Percentiles rank a stretch among this genome's conserved stretches.
Conservation (phyloP, 129 eudicot genomes). For the Flaveria linearis region DNA sequence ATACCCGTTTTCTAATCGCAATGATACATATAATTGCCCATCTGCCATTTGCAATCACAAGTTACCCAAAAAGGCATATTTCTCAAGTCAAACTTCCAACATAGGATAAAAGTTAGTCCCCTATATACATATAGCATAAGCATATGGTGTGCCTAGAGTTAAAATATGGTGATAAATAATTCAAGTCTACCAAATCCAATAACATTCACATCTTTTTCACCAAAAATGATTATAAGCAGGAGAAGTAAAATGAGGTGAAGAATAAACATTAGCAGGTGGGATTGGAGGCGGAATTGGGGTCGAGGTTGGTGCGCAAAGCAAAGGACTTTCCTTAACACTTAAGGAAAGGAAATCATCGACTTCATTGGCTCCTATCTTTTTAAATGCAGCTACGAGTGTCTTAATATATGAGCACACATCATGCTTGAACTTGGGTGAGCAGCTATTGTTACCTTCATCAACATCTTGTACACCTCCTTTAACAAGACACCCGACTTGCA, state of each 20-base stretch:
- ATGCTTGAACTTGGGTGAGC: slow-evolving; percentile 48
- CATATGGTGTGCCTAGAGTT: slow-evolving; percentile 13
- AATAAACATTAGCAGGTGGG: background rate
- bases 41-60: slow-evolving; percentile 3
- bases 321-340: slow-evolving; percentile 27
- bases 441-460: slow-evolving; percentile 50
- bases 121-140: slow-evolving; percentile 10
- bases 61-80: background rate
- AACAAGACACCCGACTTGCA: slow-evolving; percentile 68
- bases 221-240: slow-evolving; percentile 25
- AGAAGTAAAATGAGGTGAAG: no score
- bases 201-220: slow-evolving; percentile 8
- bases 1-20: background rate
- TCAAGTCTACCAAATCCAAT: slow-evolving; percentile 14
- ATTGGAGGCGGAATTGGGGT: background rate
- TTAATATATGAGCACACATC: slow-evolving; percentile 42
- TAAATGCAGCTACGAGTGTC: slow-evolving; percentile 46
- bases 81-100: slow-evolving; percentile 2
- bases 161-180: background rate
- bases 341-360: slow-evolving; percentile 47
- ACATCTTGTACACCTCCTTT: slow-evolving; percentile 67
- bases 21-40: background rate
- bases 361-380: slow-evolving; percentile 54
- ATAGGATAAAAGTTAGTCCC: background rate
- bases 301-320: background rate